A percentile compares a stretch with the other conserved stretches of the same genome.
Conservation (phyloP, 352 stramenopile genomes). For the Peronosclerospora sorghi region DNA sequence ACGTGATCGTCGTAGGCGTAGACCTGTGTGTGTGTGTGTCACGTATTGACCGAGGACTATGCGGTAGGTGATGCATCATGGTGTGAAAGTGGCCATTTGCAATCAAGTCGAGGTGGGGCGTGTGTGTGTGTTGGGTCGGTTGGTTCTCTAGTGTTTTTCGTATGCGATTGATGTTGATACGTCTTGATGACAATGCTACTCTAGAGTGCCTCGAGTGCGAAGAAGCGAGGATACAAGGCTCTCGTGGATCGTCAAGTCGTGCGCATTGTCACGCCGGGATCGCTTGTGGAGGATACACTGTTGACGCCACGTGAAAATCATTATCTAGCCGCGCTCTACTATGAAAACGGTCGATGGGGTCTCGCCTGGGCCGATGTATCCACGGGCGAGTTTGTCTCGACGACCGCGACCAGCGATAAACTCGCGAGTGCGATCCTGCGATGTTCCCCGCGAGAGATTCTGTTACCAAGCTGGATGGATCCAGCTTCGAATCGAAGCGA, state of each 20-base stretch:
- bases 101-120: slow-evolving; percentile 62
- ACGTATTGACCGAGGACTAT: background rate
- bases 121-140: too few species aligned
- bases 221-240: slow-evolving; percentile 41
- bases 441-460: slow-evolving; percentile 55
- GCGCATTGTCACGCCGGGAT: slow-evolving; percentile 62
- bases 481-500: background rate
- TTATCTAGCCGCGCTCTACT: slow-evolving; percentile 51
- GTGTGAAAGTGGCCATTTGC: slow-evolving; percentile 74
- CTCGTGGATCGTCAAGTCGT: slow-evolving; percentile 71
- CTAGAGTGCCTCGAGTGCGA: slow-evolving; percentile 37
- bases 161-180: background rate
- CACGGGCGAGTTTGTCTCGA: slow-evolving; percentile 67
- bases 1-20: background rate
- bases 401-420: slow-evolving; percentile 42
- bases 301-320: slow-evolving; percentile 69
- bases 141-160: too few species aligned
- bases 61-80: slow-evolving; percentile 65
- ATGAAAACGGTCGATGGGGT: slow-evolving; percentile 26
- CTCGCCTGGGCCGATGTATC: slow-evolving; percentile 69
- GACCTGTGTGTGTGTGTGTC: background rate
- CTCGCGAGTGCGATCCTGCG: slow-evolving; percentile 46
- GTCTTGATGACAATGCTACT: background rate
- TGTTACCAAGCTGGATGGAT: slow-evolving; percentile 27
- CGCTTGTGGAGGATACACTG: slow-evolving; percentile 69